Conservation (phyloP, 371 early-diverging fungal genomes). For the Chytridium lagenaria region DNA sequence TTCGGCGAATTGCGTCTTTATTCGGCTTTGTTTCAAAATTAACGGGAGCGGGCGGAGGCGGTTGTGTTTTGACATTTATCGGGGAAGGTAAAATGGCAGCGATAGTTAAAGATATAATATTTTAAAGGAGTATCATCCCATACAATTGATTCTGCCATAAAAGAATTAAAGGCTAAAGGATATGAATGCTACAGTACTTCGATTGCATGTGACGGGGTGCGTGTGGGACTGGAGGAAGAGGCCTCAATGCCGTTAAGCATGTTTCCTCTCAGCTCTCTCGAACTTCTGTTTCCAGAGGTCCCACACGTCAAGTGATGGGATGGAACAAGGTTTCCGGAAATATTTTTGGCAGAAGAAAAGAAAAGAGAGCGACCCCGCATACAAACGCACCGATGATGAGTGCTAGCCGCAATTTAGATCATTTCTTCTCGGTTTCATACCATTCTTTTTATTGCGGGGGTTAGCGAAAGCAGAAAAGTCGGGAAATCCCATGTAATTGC, state of each 20-base stretch:
- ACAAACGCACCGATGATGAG: background rate
- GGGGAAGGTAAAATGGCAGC: slow-evolving; percentile 61
- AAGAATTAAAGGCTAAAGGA: background rate
- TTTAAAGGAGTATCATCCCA: background rate
- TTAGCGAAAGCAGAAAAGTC: slow-evolving; percentile 33
- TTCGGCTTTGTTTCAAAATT: slow-evolving; percentile 80
- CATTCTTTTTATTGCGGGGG: background rate
- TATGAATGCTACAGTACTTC: background rate
- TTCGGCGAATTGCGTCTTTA: slow-evolving; percentile 69
- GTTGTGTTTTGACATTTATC: slow-evolving; percentile 87
- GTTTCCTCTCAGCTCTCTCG: too few species aligned
- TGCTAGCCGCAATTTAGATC: background rate
- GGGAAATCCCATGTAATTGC: slow-evolving; percentile 74
- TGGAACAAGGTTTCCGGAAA: background rate
- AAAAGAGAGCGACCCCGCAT: background rate
- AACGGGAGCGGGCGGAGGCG: slow-evolving; percentile 98
- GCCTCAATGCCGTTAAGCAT: too few species aligned
- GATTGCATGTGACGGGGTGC: background rate
- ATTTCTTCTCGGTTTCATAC: background rate
- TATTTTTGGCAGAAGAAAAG: background rate
- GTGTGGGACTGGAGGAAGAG: too few species aligned
- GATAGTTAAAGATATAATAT: background rate
- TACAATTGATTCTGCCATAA: background rate
- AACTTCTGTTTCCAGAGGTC: too few species aligned
- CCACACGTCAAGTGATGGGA: too few species aligned